phyloP scores from a whole-genome alignment of 2,329 filamentous ascomycete genomes.

The Aspergillus pseudoterreus region DNA sequence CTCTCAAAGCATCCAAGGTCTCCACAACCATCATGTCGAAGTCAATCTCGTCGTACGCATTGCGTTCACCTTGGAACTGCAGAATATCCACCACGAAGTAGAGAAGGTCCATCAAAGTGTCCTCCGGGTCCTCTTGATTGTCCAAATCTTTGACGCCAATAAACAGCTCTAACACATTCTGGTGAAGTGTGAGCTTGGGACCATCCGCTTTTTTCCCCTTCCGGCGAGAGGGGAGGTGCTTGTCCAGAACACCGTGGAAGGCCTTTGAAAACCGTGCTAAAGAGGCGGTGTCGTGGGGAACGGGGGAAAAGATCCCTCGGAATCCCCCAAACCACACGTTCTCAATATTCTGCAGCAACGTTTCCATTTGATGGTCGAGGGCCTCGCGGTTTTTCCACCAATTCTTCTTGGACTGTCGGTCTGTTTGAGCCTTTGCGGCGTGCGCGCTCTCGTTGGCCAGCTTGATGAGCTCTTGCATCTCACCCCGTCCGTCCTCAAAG shows the following conservation, averaged over 20 bases:
- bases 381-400: conserved; percentile 89
- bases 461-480: conserved; percentile 78
- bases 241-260: conserved; percentile 75
- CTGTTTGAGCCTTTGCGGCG: conserved; percentile 64
- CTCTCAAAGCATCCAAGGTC: conserved; percentile 75
- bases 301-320: conserved; percentile 84
- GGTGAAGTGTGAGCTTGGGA: conserved; percentile 53
- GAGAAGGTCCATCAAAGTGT: conserved; percentile 83
- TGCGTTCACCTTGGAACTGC: conserved; percentile 92
- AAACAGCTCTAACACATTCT: conserved; percentile 78
- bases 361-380: conserved; percentile 71
- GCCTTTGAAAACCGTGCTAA: conserved; percentile 72
- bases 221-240: conserved; percentile 77
- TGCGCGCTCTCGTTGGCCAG: conserved; percentile 82
- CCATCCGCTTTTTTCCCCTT: conserved; percentile 55
- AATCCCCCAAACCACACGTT: conserved; percentile 94
- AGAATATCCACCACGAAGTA: conserved; percentile 96
- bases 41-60: conserved; percentile 96
- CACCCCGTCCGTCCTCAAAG: conserved; percentile 73
- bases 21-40: conserved; percentile 90
- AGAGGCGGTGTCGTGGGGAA: conserved; percentile 58
- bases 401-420: conserved; percentile 69
- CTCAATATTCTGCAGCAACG: conserved; percentile 80
- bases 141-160: conserved; percentile 75
- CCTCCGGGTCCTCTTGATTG: conserved; percentile 73